Conservation (phyloP, 2,329 filamentous ascomycete species). For the Dendrostoma leiphaemia region DNA sequence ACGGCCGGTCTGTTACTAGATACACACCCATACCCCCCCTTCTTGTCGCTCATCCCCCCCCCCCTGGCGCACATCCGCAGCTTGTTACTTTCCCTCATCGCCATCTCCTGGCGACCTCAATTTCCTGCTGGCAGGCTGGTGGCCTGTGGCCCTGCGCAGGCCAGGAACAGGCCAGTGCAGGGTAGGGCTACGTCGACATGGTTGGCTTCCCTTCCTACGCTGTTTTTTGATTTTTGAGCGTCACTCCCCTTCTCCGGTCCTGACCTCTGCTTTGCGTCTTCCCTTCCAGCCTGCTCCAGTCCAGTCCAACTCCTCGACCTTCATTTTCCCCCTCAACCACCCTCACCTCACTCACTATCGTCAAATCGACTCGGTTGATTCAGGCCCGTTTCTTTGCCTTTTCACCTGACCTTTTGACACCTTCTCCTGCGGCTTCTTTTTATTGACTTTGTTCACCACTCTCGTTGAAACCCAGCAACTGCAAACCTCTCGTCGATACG, state of each 20-base stretch:
- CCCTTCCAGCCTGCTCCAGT: too few species aligned
- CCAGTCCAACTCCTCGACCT: neutral
- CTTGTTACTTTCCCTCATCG: neutral
- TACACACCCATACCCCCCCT: neutral
- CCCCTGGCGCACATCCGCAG: neutral
- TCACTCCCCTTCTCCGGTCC: neutral
- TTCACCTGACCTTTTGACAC: slow-evolving; percentile 13
- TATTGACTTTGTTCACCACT: slow-evolving; percentile 17
- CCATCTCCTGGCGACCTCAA: slow-evolving; percentile 1
- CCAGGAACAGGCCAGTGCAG: neutral
- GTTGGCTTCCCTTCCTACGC: too few species aligned
- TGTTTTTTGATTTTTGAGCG: slow-evolving; percentile 4
- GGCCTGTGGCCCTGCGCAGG: too few species aligned
- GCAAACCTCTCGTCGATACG: neutral
- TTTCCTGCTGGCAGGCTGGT: too few species aligned
- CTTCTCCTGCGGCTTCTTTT: slow-evolving; percentile 5
- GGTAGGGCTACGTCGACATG: too few species aligned
- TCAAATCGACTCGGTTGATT: slow-evolving; percentile 12
- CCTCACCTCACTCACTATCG: neutral
- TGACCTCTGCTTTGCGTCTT: neutral
- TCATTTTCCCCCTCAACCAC: slow-evolving; percentile 1
- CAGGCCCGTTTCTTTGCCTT: slow-evolving; percentile 13
- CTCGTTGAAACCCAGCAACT: slow-evolving; percentile 14
- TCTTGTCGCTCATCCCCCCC: neutral
- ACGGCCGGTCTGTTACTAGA: neutral